phyloP scores from a whole-genome alignment of 106 monocot genomes.

The Dactylorhiza incarnata region DNA sequence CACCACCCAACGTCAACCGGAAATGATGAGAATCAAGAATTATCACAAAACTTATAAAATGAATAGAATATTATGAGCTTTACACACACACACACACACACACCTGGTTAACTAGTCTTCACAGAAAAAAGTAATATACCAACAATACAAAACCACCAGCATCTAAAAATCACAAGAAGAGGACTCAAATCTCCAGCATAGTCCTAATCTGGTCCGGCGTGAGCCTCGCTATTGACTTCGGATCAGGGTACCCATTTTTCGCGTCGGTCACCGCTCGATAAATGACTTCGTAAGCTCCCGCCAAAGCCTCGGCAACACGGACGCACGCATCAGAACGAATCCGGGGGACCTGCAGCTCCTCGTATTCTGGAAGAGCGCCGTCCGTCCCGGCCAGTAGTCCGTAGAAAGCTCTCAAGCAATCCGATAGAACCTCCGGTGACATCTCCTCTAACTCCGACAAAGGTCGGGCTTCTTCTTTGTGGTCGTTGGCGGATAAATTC shows the following conservation, averaged over 20 bases:
- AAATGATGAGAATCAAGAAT: not conserved
- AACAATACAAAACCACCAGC: not conserved
- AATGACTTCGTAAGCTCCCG: constrained; percentile 52
- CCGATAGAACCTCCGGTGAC: constrained; percentile 32
- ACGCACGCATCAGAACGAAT: constrained; percentile 51
- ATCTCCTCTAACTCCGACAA: constrained; percentile 49
- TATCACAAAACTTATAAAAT: not conserved
- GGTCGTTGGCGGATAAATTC: constrained; percentile 3
- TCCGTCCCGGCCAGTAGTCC: constrained; percentile 70
- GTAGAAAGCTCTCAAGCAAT: constrained; percentile 68
- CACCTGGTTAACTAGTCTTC: not conserved
- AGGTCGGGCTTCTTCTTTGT: constrained; percentile 10
- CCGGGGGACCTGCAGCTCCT: constrained; percentile 76
- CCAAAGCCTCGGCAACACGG: constrained; percentile 55
- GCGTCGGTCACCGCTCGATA: constrained; percentile 64
- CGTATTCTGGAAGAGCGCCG: constrained; percentile 83
- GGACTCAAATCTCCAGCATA: constrained; percentile 65
- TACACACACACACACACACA: not conserved
- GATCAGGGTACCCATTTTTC: constrained; percentile 64
- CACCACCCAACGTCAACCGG: no score
- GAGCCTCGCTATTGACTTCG: constrained; percentile 62
- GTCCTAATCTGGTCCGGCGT: constrained; percentile 76
- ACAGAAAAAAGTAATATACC: not conserved
- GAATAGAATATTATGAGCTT: not conserved
- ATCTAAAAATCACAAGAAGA: not conserved